Conservation (phyloP, 805 yeast genomes). For the Kregervanrija pseudodelftensis region DNA sequence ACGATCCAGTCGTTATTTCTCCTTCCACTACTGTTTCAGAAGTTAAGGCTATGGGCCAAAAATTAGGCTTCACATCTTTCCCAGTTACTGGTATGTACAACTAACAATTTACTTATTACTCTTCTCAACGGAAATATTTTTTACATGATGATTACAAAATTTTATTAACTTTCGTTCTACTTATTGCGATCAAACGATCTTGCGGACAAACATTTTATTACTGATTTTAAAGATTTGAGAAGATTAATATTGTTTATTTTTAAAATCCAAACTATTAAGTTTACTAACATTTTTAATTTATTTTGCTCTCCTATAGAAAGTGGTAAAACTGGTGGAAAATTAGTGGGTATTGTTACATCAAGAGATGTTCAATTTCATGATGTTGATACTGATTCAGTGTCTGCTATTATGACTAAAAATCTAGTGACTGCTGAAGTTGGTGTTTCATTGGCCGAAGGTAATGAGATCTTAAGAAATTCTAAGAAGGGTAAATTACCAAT, state of each 20-base stretch:
- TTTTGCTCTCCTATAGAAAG: constrained; percentile 41
- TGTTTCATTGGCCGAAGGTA: constrained; percentile 77
- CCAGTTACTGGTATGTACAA: constrained; percentile 95
- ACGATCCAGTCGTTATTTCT: constrained; percentile 81
- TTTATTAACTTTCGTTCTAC: constrained; percentile 98
- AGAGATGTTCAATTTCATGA: constrained; percentile 97
- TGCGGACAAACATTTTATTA: constrained; percentile 60
- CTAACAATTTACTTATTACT: neutral
- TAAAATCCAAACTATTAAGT: neutral
- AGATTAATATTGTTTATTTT: no score
- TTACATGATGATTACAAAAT: constrained; percentile 47
- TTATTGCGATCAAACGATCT: constrained; percentile 94
- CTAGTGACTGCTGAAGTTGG: constrained; percentile 80
- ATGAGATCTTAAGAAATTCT: constrained; percentile 80
- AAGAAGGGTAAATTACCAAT: constrained; percentile 98
- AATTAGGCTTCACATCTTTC: constrained; percentile 91
- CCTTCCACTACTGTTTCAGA: constrained; percentile 76
- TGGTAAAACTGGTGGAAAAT: constrained; percentile 83
- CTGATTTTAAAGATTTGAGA: constrained; percentile 24
- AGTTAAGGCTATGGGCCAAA: constrained; percentile 60
- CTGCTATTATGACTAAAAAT: constrained; percentile 86
- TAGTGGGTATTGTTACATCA: constrained; percentile 91
- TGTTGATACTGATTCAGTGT: constrained; percentile 50
- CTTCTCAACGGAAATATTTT: neutral
- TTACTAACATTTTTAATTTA: constrained; percentile 7